phyloP scores from a whole-genome alignment of 1,284 basidiomycete species.

The Ceratorhiza oryzae-sativae region DNA sequence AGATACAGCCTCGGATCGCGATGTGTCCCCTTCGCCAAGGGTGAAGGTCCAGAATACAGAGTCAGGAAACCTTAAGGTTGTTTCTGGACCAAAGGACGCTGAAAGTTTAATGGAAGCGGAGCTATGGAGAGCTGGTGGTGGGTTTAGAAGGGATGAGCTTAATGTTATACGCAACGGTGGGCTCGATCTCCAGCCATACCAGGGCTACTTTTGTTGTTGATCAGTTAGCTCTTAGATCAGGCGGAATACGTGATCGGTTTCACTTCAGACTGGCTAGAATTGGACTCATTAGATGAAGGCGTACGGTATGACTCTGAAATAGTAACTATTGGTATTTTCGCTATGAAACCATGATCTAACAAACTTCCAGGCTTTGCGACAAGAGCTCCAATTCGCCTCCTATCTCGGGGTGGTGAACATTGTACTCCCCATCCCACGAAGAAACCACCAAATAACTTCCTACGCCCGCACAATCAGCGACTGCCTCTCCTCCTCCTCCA shows the following conservation, averaged over 20 bases:
- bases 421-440: conserved; percentile 89
- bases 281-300: conserved; percentile 93
- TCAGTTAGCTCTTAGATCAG: conserved; percentile 66
- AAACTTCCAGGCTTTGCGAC: conserved; percentile 77
- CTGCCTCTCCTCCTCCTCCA: conserved; percentile 72
- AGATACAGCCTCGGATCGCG: conserved; percentile 48
- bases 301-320: conserved; percentile 96
- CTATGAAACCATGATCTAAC: background rate
- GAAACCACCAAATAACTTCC: conserved; percentile 83
- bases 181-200: conserved; percentile 44
- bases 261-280: conserved; percentile 92
- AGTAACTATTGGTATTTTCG: conserved; percentile 58
- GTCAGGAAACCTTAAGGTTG: conserved; percentile 19
- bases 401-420: conserved; percentile 88
- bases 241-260: conserved; percentile 79
- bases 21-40: conserved; percentile 36
- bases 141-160: conserved; percentile 84
- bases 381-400: conserved; percentile 92
- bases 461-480: conserved; percentile 91
- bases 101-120: conserved; percentile 71
- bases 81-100: conserved; percentile 50
- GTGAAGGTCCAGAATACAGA: conserved; percentile 40
- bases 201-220: background rate
- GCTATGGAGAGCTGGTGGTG: conserved; percentile 83
- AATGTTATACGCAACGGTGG: conserved; percentile 84